Evolutionary conservation across 2,329 filamentous ascomycete species (phyloP), one percentile per base, ranked within the genome.

Genomic region (Neonectria hederae): DNA sequence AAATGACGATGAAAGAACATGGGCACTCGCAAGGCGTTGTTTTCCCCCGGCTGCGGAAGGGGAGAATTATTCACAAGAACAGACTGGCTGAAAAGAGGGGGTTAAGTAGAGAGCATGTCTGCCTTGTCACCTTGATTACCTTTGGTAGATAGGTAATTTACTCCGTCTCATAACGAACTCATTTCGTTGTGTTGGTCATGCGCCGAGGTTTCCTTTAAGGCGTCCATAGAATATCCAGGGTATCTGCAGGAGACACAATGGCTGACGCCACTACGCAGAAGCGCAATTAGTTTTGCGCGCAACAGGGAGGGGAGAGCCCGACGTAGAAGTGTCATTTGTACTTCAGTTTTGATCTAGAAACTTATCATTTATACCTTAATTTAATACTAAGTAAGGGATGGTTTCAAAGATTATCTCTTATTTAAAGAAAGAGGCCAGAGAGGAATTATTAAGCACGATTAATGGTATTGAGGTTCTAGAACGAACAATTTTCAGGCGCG

Each of bases 401-500:
- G 13, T 4, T 38, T n/a, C 14, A 17, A 38, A 38, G 17, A 38
- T 38, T 4, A 13, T 38, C 14, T 38, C 17, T 38, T 7, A n/a
- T 5, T 35, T 17, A 38, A 38, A 17, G 35, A 8, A 21, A 14
- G 35, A 43, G 24, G 53, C 51, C 54, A 38, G 4, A 35, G 32
- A 17, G 13, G 32, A n/a, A n/a, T 14, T 17, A n/a, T 7, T 1
- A 6, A 38, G 14, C 14, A 35, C 28, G 28, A 28, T 28, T 17
- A 14, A 38, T 38, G 17, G 35, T n/a, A 14, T 38, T 3, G 14
- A 38, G 35, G 14, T 38, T 38, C 32, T 17, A 14, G 13, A 35
- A 5, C 32, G 13, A 13, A 14, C 32, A 35, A 17, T 58, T 24
- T 5, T 10, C 35, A 59, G 63, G 54, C 58, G 56, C 49, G 58